Base-by-base conservation (phyloP, 345 rosid species). In the Euphorbia tirucalli region DNA sequence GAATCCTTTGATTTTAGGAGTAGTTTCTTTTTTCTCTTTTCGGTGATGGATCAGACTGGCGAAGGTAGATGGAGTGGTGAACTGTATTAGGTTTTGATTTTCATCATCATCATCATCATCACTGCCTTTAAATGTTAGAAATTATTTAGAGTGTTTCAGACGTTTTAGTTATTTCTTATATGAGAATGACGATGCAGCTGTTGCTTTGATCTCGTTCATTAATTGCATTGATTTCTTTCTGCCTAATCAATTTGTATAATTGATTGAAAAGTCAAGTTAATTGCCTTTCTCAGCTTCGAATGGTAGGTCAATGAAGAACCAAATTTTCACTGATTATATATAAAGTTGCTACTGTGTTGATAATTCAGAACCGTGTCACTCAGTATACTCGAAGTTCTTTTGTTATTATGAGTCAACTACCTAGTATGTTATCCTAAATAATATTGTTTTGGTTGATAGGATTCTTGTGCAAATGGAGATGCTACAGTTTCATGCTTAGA, bases 401-500 rank as follows among this genome's bases (percentile, higher is more conserved):
- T 35, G 15, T 14, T 37, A 6, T 44, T 39, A 37, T 31, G 31
- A 30, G 11, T n/a, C 7, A 28, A 48, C 41, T 74, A 56, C 28
- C 43, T 31, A n/a, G 49, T 55, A n/a, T 60, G 15, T 63, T 56
- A 22, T 66, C 37, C 56, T 25, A 19, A 63, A 57, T 52, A 41
- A 31, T 55, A 27, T 67, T 25, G 44, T 28, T 19, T 66, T 66
- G 46, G 64, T 59, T 75, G 35, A 70, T 79, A 84, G 88, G 88
- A 74, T 74, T 43, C 86, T 14, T 79, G 55, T 66, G 92, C 72
- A 68, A 66, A 87, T 69, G 93, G 90, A 67, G 91, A 87, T 74
- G 82, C 80, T 19, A 79, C 68, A 71, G 32, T 72, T 67, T 81
- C 84, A 19, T 68, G 77, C 69, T 66, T 84, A 11, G 87, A 65